Conservation (phyloP, 768 basidiomycete species). For the Russula sp. region DNA sequence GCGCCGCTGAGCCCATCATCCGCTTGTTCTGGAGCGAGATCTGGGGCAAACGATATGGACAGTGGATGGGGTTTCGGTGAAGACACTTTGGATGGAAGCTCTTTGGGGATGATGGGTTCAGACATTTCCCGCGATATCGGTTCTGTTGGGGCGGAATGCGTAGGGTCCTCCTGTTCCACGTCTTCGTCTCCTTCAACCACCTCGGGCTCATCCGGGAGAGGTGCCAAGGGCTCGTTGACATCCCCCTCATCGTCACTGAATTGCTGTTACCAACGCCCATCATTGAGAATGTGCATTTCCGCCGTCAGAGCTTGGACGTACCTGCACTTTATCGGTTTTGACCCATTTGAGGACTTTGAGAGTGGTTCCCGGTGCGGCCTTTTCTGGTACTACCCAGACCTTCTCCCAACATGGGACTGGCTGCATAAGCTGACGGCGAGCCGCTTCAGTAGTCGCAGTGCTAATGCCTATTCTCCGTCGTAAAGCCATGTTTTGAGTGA, state of each 20-base stretch:
- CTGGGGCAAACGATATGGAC: constrained; percentile 52
- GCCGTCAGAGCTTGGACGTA: constrained; percentile 35
- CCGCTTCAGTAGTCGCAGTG: constrained; percentile 73
- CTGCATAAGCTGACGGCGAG: constrained; percentile 81
- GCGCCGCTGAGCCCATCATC: constrained; percentile 46
- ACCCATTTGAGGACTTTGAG: constrained; percentile 76
- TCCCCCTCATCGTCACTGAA: constrained; percentile 88
- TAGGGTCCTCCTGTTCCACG: constrained; percentile 62
- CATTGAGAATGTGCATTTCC: constrained; percentile 8
- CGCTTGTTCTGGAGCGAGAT: constrained; percentile 37
- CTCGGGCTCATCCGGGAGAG: constrained; percentile 75
- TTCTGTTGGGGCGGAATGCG: constrained; percentile 44
- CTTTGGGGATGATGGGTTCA: constrained; percentile 43
- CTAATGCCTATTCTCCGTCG: constrained; percentile 76
- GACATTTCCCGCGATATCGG: constrained; percentile 40
- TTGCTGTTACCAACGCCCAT: constrained; percentile 48
- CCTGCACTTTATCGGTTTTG: constrained; percentile 75
- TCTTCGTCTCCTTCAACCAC: constrained; percentile 75
- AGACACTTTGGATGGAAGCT: constrained; percentile 55
- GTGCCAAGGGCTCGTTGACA: constrained; percentile 75
- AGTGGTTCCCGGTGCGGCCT: constrained; percentile 51
- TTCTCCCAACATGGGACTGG: constrained; percentile 88
- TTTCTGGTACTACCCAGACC: constrained; percentile 62
- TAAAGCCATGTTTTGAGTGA: constrained; percentile 54
- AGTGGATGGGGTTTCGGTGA: constrained; percentile 65